Evolutionary conservation across 2,329 filamentous ascomycete genomes (phyloP), one percentile per base, ranked within the genome.

Genomic region (Fusarium robinianum): DNA sequence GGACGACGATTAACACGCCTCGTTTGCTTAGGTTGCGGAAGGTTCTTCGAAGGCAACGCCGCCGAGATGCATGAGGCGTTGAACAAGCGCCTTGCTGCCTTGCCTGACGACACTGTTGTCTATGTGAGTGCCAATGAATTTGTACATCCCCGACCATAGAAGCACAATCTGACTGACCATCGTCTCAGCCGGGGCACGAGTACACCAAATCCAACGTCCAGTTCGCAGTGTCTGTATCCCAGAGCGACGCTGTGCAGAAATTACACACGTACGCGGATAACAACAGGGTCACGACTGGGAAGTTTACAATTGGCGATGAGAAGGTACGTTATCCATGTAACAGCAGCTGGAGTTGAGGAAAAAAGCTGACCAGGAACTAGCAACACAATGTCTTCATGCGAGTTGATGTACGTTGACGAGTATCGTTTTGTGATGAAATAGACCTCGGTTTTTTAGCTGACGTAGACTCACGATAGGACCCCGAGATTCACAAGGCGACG

Each of bases 181-280:
- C 6, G 9, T 26, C 23, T 15, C 50, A 92, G 85, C 91, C 92
- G 12, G 94, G 94, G 4, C 94, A 99, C 63, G 94, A 97, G 69
- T 99, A 99, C 72, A 99, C 94, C n/a, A 96, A 94, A 70, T 80
- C 86, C 37, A 99, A 99, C 63, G 90, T 94, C 62, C 90, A 90
- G 66, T 99, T 99, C 64, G 85, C 83, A 33, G 72, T 87, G 46
- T 86, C 85, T 3, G 86, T 97, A 11, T 73, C 86, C 42, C 83
- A 88, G 61, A 87, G 80, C 27, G 84, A 88, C 34, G 77, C 88
- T 1, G 82, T 96, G 51, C 84, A 87, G 75, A 87, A 84, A 59
- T 76, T 99, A 21, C 76, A 88, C 55, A 76, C 78, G 0, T 96
- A 90, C 66, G 87, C 89, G 2, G 81, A 88, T 41, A 76, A 79